A percentile compares a stretch with the other conserved stretches of the same genome.
Conservation (phyloP, 2,329 filamentous ascomycete species). For the Ilyonectria destructans region DNA sequence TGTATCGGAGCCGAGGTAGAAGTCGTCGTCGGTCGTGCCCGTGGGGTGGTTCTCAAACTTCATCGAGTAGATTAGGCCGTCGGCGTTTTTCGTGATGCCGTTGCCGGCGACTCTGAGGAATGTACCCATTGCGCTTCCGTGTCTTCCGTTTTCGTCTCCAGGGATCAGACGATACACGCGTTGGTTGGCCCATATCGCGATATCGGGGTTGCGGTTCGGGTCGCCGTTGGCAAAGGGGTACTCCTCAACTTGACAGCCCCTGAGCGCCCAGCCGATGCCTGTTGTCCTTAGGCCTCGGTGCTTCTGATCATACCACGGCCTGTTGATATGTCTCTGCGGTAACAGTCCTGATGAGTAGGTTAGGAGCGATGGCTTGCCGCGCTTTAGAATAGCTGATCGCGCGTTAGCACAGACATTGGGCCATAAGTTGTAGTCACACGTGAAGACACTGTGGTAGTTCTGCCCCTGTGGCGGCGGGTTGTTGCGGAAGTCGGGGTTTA, state of each 20-base stretch:
- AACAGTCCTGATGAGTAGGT: too few species aligned
- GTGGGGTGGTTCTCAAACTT: background rate
- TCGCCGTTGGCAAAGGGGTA: slow-evolving; percentile 4
- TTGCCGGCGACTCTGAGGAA: too few species aligned
- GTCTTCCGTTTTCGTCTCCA: too few species aligned
- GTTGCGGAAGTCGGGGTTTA: background rate
- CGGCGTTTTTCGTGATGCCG: background rate
- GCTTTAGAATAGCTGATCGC: background rate
- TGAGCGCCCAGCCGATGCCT: background rate
- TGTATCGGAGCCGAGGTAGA: background rate
- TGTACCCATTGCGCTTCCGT: too few species aligned
- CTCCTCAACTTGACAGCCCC: background rate
- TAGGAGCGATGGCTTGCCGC: background rate
- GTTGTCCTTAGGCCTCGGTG: too few species aligned
- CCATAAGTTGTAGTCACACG: background rate
- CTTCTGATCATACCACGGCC: too few species aligned
- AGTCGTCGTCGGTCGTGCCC: background rate
- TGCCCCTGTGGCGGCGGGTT: background rate
- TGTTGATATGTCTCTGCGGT: too few species aligned
- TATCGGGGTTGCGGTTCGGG: background rate
- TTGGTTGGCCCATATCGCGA: background rate
- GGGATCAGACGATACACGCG: background rate
- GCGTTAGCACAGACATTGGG: background rate
- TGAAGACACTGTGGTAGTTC: background rate
- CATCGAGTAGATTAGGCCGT: background rate